Evolutionary conservation across 768 basidiomycete species (phyloP), one percentile per base, ranked within the genome.

Genomic region (Podaxis sp.): DNA sequence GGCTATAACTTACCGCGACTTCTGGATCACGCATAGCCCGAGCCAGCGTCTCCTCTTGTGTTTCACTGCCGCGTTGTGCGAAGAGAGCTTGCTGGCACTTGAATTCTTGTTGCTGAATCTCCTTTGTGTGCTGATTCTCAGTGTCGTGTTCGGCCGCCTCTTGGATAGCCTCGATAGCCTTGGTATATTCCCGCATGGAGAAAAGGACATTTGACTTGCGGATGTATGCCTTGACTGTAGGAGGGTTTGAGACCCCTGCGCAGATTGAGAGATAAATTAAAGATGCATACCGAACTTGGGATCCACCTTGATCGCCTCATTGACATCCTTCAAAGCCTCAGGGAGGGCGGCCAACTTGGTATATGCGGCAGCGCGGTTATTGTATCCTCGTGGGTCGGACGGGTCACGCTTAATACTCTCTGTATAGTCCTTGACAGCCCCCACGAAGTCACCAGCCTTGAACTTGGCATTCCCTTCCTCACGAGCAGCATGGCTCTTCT

Each of bases 11-110:
- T 77, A 93, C 90, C 65, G 90, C 91, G 56, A 98, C 83, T 75
- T 97, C 97, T 11, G 97, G 97, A 78, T 99, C 97, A 57, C 93
- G 84, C 95, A 98, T 97, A 6, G 96, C 97, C 54, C 96, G 83
- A 67, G 90, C 83, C 64, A 97, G 77, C 18, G 95, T 93, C 78
- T 99, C 84, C 71, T 98, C 95, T 70, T 98, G 94, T 6, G 86
- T 85, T 77, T 99, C 96, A 46, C 80, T 85, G 18, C 87, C 82
- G 14, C 94, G 86, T 71, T 97, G 87, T 52, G 79, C 79, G 71
- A 86, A 89, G 59, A 95, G 71, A 25, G 92, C 93, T 72, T 85
- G 82, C 66, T 93, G 86, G 65, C 86, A 80, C 79, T 97, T 98
- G 62, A 82, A 69, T 72, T 93, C 86, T 70, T 89, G 88, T 51